Conservation (phyloP, 345 rosid species). For the Rubroshorea leprosula region DNA sequence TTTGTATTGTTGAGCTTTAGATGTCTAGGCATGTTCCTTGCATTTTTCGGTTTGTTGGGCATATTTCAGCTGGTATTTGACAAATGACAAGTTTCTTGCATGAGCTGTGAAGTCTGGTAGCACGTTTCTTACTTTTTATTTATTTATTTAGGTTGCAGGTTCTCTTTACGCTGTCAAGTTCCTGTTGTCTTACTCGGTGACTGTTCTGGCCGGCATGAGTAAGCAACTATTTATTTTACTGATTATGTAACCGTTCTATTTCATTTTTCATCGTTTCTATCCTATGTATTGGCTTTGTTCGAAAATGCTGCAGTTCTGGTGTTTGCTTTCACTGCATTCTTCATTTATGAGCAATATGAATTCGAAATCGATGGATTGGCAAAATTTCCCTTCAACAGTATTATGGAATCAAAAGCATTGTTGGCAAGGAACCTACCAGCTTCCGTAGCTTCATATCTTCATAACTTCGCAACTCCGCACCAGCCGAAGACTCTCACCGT, state of each 20-base stretch:
- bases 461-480: conserved; percentile 9
- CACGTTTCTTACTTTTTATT: not conserved
- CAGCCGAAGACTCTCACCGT: too few relatives aligned
- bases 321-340: conserved; percentile 66
- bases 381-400: conserved; percentile 20
- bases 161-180: conserved; percentile 42
- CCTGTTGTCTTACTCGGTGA: conserved; percentile 32
- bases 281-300: conserved; percentile 15
- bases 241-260: not conserved
- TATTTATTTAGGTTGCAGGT: conserved; percentile 34
- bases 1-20: too few relatives aligned
- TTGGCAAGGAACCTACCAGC: conserved; percentile 31
- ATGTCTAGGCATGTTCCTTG: too few relatives aligned
- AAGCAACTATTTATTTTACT: conserved; percentile 16
- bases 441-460: conserved; percentile 16
- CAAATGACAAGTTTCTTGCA: too few relatives aligned
- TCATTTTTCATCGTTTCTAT: not conserved
- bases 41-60: too few relatives aligned
- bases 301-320: conserved; percentile 51
- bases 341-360: conserved; percentile 79
- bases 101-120: not conserved
- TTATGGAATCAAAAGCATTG: conserved; percentile 22
- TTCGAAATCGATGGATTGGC: conserved; percentile 47
- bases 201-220: conserved; percentile 46
- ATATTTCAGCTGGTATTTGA: too few relatives aligned